Evolutionary conservation across 495 filamentous ascomycete species (phyloP), one percentile per base, ranked within the genome.

Genomic region (Penicillium goetzii): DNA sequence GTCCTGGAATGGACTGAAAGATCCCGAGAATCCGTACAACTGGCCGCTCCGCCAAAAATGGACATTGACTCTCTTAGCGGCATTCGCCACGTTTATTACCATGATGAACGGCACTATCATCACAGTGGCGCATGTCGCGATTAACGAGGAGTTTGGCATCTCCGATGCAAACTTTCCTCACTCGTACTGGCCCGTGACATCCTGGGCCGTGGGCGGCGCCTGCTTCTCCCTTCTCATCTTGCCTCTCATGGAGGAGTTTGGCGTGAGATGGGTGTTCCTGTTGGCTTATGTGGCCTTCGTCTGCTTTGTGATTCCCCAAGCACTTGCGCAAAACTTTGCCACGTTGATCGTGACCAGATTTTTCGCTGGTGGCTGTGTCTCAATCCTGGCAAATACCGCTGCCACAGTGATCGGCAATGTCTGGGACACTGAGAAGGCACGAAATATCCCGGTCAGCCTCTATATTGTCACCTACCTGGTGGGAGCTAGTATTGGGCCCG

Each of bases 1-100:
- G n/a, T 73, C 80, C 56, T 86, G 83, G 79, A 72, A 82, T 67
- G 80, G 81, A 56, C 74, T 81, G 8, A 67, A 78, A 17, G 85
- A 89, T 68, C 77, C 79, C 2, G 76, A 72, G 17, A 87, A 88
- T 63, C 87, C 87, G 9, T 81, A 80, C 75, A 88, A 89, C 73
- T 89, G 87, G 87, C 75, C 87, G 11, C 56, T 71, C 17, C 66
- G 74, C 40, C 80, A 80, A 62, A 78, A 78, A 70, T 78, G 76
- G 76, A 64, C 64, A 9, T 50, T 76, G 3, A 78, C 73, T 1
- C 25, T 52, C 4, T 43, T 73, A 8, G 69, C 72, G 10, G 64
- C 65, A 3, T 68, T 76, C 36, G 61, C 69, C 23, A 75, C 71
- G 9, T 78, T 74, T 54, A 70, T 74, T n/a, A 70, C 73, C 25